Percentiles rank a stretch among this genome's conserved stretches.
Evolutionary conservation across 352 stramenopile species (phyloP).

Genomic region (Globisporangium rhizosaccharum): DNA sequence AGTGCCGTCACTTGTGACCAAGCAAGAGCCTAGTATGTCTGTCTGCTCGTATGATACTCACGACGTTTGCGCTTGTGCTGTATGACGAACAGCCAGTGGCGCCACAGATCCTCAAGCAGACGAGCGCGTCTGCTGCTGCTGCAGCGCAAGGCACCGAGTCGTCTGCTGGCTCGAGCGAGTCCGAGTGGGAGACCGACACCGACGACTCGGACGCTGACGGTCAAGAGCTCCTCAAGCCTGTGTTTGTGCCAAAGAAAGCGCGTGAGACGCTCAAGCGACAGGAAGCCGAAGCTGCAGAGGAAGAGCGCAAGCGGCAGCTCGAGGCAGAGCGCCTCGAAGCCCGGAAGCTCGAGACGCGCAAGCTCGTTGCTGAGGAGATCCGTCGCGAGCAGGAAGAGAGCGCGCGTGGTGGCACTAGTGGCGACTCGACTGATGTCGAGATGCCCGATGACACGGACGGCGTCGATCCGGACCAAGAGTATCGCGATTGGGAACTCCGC

Average conservation of each 20-base stretch:
- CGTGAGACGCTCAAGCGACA: slow-evolving; percentile 79
- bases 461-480: slow-evolving; percentile 87
- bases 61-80: background rate
- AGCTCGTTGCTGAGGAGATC: slow-evolving; percentile 73
- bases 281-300: slow-evolving; percentile 73
- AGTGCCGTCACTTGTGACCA: background rate
- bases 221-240: slow-evolving; percentile 84
- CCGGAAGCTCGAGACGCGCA: slow-evolving; percentile 65
- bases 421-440: slow-evolving; percentile 62
- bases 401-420: slow-evolving; percentile 20
- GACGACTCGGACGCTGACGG: slow-evolving; percentile 57
- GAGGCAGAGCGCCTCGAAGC: slow-evolving; percentile 40
- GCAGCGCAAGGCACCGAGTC: slow-evolving; percentile 20
- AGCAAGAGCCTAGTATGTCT: background rate
- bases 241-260: slow-evolving; percentile 90
- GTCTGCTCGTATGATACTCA: background rate
- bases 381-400: slow-evolving; percentile 58
- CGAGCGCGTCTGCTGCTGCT: background rate
- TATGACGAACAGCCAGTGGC: slow-evolving; percentile 17
- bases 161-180: slow-evolving; percentile 43
- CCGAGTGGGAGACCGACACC: slow-evolving; percentile 81
- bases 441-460: slow-evolving; percentile 90
- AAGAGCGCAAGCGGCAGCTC: slow-evolving; percentile 46
- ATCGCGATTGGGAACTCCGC: slow-evolving; percentile 91
- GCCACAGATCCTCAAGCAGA: slow-evolving; percentile 32